These are phyloP conservation scores for Salix udensis DNA, from an alignment of 345 rosid genomes.

Conservation along the genomic window DNA sequence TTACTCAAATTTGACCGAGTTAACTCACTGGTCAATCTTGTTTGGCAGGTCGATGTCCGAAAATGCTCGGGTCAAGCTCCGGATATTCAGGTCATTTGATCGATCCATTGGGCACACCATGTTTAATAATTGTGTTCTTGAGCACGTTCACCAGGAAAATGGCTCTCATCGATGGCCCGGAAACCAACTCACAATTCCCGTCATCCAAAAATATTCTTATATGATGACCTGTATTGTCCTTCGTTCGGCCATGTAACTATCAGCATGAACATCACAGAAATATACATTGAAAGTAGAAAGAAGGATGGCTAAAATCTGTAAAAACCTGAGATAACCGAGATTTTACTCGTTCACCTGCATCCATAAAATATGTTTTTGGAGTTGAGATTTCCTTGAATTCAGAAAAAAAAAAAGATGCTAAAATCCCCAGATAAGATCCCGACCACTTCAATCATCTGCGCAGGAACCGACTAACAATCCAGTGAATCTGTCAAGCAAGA, in stretches of 20 bases:
- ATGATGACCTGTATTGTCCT: not conserved
- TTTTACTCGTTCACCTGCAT: no score
- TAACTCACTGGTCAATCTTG: no score
- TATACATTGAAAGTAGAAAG: not conserved
- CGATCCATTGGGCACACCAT: no score
- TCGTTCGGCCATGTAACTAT: not conserved
- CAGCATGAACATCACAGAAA: not conserved
- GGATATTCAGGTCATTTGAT: no score
- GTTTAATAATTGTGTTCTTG: not conserved
- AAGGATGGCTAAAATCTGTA: not conserved
- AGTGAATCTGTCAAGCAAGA: conserved; percentile 33
- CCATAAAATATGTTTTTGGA: no score
- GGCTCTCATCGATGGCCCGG: not conserved
- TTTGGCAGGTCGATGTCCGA: no score
- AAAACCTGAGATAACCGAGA: no score
- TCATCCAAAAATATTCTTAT: not conserved
- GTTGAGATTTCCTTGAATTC: no score
- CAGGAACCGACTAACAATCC: conserved; percentile 24
- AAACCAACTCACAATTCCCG: not conserved
- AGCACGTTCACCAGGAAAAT: not conserved
- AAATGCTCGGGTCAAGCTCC: no score
- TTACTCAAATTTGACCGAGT: no score
- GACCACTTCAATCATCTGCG: conserved; percentile 8
- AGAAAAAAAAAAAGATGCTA: no score
- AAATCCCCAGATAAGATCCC: not conserved